Conservation (phyloP, 352 stramenopile species). For the Phytophthora meadii region DNA sequence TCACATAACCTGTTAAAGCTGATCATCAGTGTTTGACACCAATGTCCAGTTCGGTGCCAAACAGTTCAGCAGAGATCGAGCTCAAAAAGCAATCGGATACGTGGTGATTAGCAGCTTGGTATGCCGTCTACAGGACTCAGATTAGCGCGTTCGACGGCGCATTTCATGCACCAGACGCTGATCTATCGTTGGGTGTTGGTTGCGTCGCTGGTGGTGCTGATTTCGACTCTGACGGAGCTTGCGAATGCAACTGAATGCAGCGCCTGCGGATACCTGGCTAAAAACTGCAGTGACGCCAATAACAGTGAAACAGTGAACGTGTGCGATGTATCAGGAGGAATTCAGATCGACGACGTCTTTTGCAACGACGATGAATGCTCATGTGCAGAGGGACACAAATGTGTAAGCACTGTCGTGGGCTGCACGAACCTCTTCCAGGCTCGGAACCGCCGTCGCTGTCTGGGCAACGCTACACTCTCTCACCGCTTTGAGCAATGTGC, state of each 20-base stretch:
- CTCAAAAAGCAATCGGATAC: constrained; percentile 23
- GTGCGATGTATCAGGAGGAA: constrained; percentile 58
- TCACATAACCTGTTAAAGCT: constrained; percentile 18
- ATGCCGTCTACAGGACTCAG: constrained; percentile 22
- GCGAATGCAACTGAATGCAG: constrained; percentile 50
- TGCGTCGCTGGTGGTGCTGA: constrained; percentile 22
- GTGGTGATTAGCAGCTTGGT: constrained; percentile 22
- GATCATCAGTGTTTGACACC: constrained; percentile 27
- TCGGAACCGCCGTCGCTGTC: constrained; percentile 71
- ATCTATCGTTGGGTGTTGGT: constrained; percentile 23
- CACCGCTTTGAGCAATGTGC: constrained; percentile 65
- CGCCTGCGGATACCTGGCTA: constrained; percentile 68
- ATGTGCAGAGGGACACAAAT: constrained; percentile 59
- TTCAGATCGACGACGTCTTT: constrained; percentile 87
- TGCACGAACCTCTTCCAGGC: constrained; percentile 78
- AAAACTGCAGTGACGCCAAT: constrained; percentile 57
- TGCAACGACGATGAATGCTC: constrained; percentile 67
- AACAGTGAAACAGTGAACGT: constrained; percentile 38
- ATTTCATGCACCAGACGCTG: constrained; percentile 18
- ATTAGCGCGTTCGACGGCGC: neutral
- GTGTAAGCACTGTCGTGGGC: constrained; percentile 70
- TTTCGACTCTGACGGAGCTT: constrained; percentile 19
- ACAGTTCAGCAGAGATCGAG: constrained; percentile 29
- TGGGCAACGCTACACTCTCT: constrained; percentile 54
- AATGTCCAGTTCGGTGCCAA: constrained; percentile 24